phyloP scores from a whole-genome alignment of 352 stramenopile genomes.

The Pythium monospermum region DNA sequence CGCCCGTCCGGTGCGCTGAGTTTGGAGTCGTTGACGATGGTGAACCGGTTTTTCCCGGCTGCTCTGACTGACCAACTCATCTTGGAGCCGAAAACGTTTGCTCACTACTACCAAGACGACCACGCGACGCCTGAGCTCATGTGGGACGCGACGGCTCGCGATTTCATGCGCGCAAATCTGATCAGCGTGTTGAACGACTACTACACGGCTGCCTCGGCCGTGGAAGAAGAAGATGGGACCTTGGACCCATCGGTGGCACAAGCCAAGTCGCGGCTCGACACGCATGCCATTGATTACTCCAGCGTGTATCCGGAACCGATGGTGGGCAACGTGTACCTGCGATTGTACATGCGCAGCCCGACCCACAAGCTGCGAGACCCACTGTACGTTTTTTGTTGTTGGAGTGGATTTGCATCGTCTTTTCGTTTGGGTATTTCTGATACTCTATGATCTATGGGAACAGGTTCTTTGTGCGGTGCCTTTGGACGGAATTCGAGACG shows the following conservation, averaged over 20 bases:
- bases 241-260: slow-evolving; percentile 13
- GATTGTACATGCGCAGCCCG: slow-evolving; percentile 91
- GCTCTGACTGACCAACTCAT: slow-evolving; percentile 56
- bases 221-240: slow-evolving; percentile 10
- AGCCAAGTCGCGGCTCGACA: slow-evolving; percentile 39
- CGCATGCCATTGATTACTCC: slow-evolving; percentile 72
- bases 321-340: slow-evolving; percentile 89
- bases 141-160: slow-evolving; percentile 88
- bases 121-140: slow-evolving; percentile 93
- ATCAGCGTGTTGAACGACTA: slow-evolving; percentile 74
- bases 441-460: not conserved
- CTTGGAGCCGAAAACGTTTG: slow-evolving; percentile 37
- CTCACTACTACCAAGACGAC: slow-evolving; percentile 76
- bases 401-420: not conserved
- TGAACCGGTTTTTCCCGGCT: slow-evolving; percentile 72
- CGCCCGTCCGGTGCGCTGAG: slow-evolving; percentile 36
- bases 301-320: slow-evolving; percentile 62
- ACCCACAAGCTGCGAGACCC: slow-evolving; percentile 91
- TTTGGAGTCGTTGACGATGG: slow-evolving; percentile 39
- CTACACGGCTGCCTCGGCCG: slow-evolving; percentile 28
- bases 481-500: slow-evolving; percentile 79
- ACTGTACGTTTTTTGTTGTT: slow-evolving; percentile 38
- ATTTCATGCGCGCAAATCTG: slow-evolving; percentile 72
- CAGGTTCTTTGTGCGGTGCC: slow-evolving; percentile 72
- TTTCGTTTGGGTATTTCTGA: not conserved